Evolutionary conservation across 2,329 filamentous ascomycete species (phyloP), one percentile per base, ranked within the genome.

Genomic region (Diaporthe vaccinii): DNA sequence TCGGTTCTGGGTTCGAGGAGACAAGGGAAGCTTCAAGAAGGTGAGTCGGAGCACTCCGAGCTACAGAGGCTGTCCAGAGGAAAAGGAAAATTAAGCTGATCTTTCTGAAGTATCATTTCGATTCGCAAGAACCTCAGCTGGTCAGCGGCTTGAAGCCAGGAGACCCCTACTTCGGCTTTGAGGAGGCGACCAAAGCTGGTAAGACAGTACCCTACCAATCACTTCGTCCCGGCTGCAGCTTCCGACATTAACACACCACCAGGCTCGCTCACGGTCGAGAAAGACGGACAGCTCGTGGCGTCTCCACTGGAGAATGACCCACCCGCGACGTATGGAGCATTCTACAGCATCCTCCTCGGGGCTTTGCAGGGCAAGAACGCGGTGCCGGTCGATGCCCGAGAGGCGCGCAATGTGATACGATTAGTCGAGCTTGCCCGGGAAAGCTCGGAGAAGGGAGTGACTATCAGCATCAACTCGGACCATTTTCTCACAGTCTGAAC

Each of bases 1-100:
- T 5, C 57, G 57, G 3, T 59, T 59, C 22, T 59, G 31, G 57
- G 57, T 59, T 28, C 20, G 57, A 10, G 57, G 57, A 41, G 22
- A 8, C 34, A 41, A 59, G 34, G 57, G 57, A 59, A 59, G 57
- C 20, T 59, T n/a, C 57, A 59, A 59, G 57, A 59, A 59, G 22
- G 34, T 59, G 12, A 39, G 57, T 39, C 22, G 6, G 10, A 59
- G 10, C 34, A n/a, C 10, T 39, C n/a, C n/a, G 12, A 59, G 10
- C 25, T 20, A 55, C 20, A 34, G 34, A 22, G 3, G 34, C 34
- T 2, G 34, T 22, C 3, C 4, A 3, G 20, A 36, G 9, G 34
- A 22, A n/a, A n/a, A 59, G 17, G 22, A 39, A 39, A 3, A n/a
- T 15, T 12, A n/a, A 22, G 12, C 57, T 59, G 31, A 59, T 34